Base-by-base conservation (phyloP, 2,329 filamentous ascomycete species). In the Gyromitra esculenta region DNA sequence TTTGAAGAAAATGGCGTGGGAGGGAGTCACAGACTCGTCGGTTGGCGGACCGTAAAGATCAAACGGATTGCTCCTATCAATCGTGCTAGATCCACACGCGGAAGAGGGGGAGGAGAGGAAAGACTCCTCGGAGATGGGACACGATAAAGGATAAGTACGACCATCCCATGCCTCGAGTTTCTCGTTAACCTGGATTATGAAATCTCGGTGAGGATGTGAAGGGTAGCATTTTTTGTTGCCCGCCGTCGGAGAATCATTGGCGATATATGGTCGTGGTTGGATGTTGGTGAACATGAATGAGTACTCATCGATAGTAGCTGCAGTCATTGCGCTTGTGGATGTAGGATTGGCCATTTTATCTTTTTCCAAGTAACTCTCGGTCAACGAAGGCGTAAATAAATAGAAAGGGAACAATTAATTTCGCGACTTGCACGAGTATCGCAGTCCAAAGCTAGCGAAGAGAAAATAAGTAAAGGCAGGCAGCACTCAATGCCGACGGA, bases 201-300 rank as follows among this genome's bases (percentile, higher is more conserved):
- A 75, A 77, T 77, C 75, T 48, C 35, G 70, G 59, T 66, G 70
- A n/a, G 48, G 64, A 31, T 73, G 66, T 13, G 50, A 72, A 37
- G 75, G 39, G 39, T 73, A 65, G 57, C 45, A 59, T 39, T 64
- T 64, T 50, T 65, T 73, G 54, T 59, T 60, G 41, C 7, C 39
- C 70, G 60, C 70, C 45, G 70, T n/a, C 37, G 68, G 74, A 35
- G 71, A 56, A 59, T 59, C 31, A 43, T 70, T 48, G 63, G 64
- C 35, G 54, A 54, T 45, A 41, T 11, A 52, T 25, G 63, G 21
- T 59, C 70, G 74, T 35, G 56, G 64, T 52, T 63, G 70, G 35
- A 75, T 60, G 62, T 69, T 64, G 57, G 71, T 41, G 31, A 75
- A 77, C 43, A 77, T 75, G 59, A 77, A 77, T 13, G 75, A 70